A percentile compares a stretch with the other conserved stretches of the same genome.
Conservation (phyloP, 352 stramenopile genomes). For the Phytophthora nicotianae region DNA sequence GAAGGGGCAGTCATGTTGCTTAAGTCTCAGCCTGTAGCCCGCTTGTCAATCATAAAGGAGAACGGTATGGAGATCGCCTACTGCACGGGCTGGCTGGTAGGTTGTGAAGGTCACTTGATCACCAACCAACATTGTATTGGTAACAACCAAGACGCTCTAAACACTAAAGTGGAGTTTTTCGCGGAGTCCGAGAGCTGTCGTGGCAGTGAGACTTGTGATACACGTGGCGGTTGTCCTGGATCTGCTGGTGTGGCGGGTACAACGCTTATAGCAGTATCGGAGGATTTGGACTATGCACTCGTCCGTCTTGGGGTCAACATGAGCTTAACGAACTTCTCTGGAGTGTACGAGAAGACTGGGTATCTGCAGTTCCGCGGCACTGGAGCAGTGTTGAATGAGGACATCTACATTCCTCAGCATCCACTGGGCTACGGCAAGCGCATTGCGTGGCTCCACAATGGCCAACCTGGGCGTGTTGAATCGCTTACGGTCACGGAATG, state of each 20-base stretch:
- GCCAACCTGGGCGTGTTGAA: constrained; percentile 37
- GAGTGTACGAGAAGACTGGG: constrained; percentile 41
- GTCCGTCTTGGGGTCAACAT: constrained; percentile 50
- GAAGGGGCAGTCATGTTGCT: constrained; percentile 45
- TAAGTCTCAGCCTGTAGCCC: constrained; percentile 54
- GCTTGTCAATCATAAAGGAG: constrained; percentile 70
- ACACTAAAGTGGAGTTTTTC: constrained; percentile 73
- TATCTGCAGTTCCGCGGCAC: constrained; percentile 69
- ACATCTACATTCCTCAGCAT: constrained; percentile 80
- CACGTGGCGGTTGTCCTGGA: constrained; percentile 53
- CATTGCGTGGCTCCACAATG: constrained; percentile 55
- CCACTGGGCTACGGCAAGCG: constrained; percentile 64
- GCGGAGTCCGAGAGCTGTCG: constrained; percentile 58
- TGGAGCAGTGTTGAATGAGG: constrained; percentile 46
- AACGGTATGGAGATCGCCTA: constrained; percentile 63
- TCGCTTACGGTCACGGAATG: constrained; percentile 49
- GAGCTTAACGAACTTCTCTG: constrained; percentile 29
- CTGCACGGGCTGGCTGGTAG: constrained; percentile 75
- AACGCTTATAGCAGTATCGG: constrained; percentile 61
- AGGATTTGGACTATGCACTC: constrained; percentile 65
- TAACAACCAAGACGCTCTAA: constrained; percentile 62
- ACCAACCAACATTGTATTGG: constrained; percentile 85
- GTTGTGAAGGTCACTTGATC: constrained; percentile 77
- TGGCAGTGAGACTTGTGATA: constrained; percentile 44
- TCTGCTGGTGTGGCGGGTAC: constrained; percentile 39